Percentiles rank a stretch among this genome's conserved stretches.
These are phyloP conservation scores for Penicillium steckii DNA, from an alignment of 495 filamentous ascomycete species.

Conservation along the genomic window DNA sequence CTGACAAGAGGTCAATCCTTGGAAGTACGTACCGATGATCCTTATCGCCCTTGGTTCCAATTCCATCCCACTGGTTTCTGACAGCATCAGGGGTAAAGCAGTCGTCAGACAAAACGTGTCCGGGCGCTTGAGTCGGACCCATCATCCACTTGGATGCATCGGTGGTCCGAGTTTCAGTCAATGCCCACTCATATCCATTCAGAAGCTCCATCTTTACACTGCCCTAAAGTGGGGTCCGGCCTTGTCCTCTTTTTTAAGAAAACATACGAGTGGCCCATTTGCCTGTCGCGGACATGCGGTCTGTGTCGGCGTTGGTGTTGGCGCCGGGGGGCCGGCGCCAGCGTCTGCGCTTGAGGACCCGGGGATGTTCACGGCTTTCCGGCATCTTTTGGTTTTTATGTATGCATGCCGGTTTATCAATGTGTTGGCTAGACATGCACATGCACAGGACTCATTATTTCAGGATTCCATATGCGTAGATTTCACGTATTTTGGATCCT, in stretches of 20 bases:
- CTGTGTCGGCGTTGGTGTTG: background rate
- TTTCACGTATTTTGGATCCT: too few relatives aligned
- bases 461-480: background rate
- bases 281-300: background rate
- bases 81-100: background rate
- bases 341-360: background rate
- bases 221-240: background rate
- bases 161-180: constrained; percentile 16
- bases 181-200: constrained; percentile 5
- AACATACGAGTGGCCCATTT: background rate
- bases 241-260: background rate
- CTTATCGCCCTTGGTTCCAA: too few relatives aligned
- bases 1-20: background rate
- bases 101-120: constrained; percentile 22
- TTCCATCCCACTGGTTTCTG: too few relatives aligned
- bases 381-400: background rate
- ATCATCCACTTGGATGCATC: constrained; percentile 6
- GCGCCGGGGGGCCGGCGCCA: background rate
- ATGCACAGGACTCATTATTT: background rate
- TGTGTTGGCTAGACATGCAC: background rate
- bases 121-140: constrained; percentile 15
- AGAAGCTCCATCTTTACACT: background rate
- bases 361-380: background rate
- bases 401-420: background rate
- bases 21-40: background rate